phyloP scores from a whole-genome alignment of 2,329 filamentous ascomycete genomes.

The Aspergillus hiratsukae region DNA sequence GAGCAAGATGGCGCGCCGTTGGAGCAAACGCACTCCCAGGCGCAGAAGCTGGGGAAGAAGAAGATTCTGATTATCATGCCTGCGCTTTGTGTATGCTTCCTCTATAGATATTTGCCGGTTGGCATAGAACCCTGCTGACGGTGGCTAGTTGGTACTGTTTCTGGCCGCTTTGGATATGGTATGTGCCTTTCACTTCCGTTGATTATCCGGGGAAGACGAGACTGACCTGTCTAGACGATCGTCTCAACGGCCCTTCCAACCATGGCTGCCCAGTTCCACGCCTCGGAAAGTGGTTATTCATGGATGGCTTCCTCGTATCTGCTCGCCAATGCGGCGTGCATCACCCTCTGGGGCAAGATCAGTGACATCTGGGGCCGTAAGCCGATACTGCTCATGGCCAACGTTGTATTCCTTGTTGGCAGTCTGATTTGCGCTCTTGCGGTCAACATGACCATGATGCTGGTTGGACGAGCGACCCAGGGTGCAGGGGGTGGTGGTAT shows the following conservation, averaged over 20 bases:
- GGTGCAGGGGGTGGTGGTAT: constrained; percentile 61
- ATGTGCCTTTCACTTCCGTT: constrained; percentile 11
- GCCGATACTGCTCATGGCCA: constrained; percentile 56
- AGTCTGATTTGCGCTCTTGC: constrained; percentile 58
- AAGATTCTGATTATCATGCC: constrained; percentile 40
- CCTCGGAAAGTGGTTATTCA: constrained; percentile 43
- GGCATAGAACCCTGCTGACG: not conserved
- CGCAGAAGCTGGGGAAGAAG: constrained; percentile 36
- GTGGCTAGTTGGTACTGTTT: constrained; percentile 50
- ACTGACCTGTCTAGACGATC: constrained; percentile 32
- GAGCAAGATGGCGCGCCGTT: constrained; percentile 22
- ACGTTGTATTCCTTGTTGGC: constrained; percentile 58
- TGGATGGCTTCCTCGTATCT: constrained; percentile 48
- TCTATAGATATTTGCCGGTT: not conserved
- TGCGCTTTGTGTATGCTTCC: constrained; percentile 35
- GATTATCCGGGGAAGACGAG: not conserved
- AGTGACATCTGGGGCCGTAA: constrained; percentile 66
- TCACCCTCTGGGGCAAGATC: constrained; percentile 59
- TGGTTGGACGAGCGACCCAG: constrained; percentile 59
- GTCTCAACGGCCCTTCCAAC: constrained; percentile 44
- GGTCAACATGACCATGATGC: constrained; percentile 57
- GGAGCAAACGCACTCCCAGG: constrained; percentile 34
- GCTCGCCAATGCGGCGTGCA: constrained; percentile 44
- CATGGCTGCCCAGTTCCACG: constrained; percentile 40
- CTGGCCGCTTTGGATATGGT: constrained; percentile 58